Evolutionary conservation across 2,329 filamentous ascomycete genomes (phyloP), one percentile per base, ranked within the genome.

Genomic region (Apiospora hydei): DNA sequence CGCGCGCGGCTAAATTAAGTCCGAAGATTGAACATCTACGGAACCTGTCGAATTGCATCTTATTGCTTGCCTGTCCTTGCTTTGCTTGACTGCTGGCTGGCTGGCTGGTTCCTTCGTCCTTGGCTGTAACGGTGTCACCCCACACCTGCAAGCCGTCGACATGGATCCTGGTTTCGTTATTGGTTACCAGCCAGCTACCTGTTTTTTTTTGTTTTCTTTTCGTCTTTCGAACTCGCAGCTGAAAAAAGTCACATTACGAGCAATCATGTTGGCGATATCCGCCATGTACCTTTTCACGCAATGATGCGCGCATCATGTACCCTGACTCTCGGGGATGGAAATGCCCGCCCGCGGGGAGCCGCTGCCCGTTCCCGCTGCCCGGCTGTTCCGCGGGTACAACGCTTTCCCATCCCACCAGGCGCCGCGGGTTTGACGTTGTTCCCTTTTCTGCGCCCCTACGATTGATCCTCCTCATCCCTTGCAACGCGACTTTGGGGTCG

Each of bases 1-100:
- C 11, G 53, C 53, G 53, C 53, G 53, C 53, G 53, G 53, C 53
- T 61, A 38, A 61, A 38, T 61, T 38, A 38, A 61, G 53, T 34
- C 53, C 51, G 13, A 53, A 53, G 4, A 30, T 53, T 7, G 24
- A 4, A 18, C 26, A 61, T 18, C 16, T n/a, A 61, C 53, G 53
- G 30, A 61, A 61, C 53, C 30, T 61, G 16, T 61, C 11, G 53
- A 26, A 18, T 38, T 61, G 13, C 26, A 30, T 8, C 49, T 51
- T 14, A 51, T 51, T 11, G 49, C 49, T 51, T 51, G 34, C 44
- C 10, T 26, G n/a, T 26, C n/a, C 49, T 51, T 6, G 47, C 47
- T 7, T 11, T 26, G 3, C 49, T 26, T 11, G n/a, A 26, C n/a
- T 8, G 6, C 49, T 26, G 47, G 44, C 21, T n/a, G 21, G 18